Evolutionary conservation across 108 stramenopile species (phyloP), one percentile per base, ranked within the genome.

Genomic region (Nitzschia sp.): DNA sequence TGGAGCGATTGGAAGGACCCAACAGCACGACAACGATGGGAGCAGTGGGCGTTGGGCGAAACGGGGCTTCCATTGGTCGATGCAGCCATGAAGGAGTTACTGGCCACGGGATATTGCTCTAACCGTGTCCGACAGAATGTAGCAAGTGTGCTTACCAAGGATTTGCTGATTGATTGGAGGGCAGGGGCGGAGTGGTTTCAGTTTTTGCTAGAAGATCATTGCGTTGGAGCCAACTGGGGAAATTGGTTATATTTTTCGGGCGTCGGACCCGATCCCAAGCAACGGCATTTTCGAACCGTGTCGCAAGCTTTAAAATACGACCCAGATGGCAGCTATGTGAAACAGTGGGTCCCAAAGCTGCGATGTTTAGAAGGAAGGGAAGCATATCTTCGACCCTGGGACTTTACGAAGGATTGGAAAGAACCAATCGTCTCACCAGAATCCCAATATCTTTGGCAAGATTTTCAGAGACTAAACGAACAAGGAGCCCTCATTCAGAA

Each of bases 81-180:
- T 72, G 97, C 94, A 46, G 92, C 84, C 48, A 93, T 96, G 90
- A 85, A 88, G 23, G 96, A 97, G 80, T 72, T 97, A 26, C 30
- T 70, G 1, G 48, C 65, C 6, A 95, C 92, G 26, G 97, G 97
- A 8, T 97, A 93, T 74, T 91, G 89, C 76, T 91, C 88, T 33
- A 97, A 96, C 74, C 88, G 97, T 19, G 95, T 90, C 2, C 84
- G 93, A 53, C 96, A 97, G 57, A 96, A 94, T 68, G 84, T 88
- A 41, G 97, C 95, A 16, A 91, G 89, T 26, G 88, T 93, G 34
- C 61, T 97, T 48, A 80, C 85, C 0, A 87, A 86, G 54, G 96
- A 97, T 69, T 58, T 96, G 8, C 45, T 68, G 21, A 53, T 92
- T 34, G 97, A 97, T 73, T 97, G 95, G 97, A 75, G 97, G 28